Evolutionary conservation across 2,329 filamentous ascomycete species (phyloP).

Genomic region (Aureobasidium sp.): DNA sequence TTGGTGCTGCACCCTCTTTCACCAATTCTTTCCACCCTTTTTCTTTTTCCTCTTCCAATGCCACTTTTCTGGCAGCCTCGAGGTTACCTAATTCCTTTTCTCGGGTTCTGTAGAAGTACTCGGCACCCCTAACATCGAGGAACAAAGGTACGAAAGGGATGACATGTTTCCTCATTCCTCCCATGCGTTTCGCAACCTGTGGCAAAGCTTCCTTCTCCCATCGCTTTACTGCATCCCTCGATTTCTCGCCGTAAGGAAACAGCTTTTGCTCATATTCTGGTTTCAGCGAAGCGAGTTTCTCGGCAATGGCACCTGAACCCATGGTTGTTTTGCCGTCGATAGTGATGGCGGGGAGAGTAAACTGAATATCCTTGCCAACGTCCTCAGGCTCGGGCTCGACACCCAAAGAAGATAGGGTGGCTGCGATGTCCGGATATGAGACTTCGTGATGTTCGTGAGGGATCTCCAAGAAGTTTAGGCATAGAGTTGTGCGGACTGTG

Average conservation of each 20-base stretch:
- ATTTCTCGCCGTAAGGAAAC: background rate
- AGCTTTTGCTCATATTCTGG: background rate
- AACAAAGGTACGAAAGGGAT: background rate
- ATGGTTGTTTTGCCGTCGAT: background rate
- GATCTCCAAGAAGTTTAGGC: background rate
- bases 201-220: background rate
- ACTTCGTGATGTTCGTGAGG: background rate
- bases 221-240: background rate
- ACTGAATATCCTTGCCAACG: background rate
- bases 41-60: background rate
- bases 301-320: background rate
- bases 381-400: background rate
- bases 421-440: slow-evolving; percentile 8
- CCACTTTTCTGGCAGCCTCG: background rate
- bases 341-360: background rate
- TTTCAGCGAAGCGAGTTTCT: background rate
- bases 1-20: background rate
- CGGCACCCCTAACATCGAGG: background rate
- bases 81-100: background rate
- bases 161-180: background rate
- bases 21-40: background rate
- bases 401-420: background rate
- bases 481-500: background rate
- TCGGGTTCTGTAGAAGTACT: background rate
- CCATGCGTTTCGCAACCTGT: background rate